Percentiles rank a stretch among this genome's conserved stretches.
These are phyloP conservation scores for Cardamine chenopodiifolia DNA, from an alignment of 345 rosid species.

Conservation along the genomic window DNA sequence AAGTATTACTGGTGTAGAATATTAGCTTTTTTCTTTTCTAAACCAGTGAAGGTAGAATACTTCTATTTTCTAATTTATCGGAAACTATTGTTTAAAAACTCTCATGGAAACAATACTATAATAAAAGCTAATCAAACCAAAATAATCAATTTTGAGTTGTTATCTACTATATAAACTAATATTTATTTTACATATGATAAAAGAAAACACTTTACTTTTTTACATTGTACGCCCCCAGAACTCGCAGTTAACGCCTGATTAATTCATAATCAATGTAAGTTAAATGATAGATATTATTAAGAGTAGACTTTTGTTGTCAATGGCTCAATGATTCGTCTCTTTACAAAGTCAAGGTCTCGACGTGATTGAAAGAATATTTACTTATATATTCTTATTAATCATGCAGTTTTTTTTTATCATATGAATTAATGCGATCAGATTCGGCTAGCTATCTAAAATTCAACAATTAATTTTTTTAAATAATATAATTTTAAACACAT, in stretches of 20 bases:
- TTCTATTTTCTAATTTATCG: not conserved
- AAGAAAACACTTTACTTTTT: not conserved
- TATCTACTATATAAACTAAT: not conserved
- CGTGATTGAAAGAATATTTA: constrained; percentile 44
- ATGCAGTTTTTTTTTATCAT: constrained; percentile 25
- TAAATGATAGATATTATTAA: constrained; percentile 31
- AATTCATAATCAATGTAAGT: not conserved
- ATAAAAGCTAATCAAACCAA: no score
- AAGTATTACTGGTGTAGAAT: not conserved
- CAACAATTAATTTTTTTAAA: no score
- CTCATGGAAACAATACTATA: not conserved
- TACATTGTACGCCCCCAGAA: constrained; percentile 1
- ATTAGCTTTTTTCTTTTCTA: not conserved
- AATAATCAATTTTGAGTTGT: not conserved
- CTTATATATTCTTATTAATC: constrained; percentile 36
- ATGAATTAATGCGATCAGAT: not conserved
- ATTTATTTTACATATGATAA: not conserved
- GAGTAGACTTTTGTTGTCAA: constrained; percentile 45
- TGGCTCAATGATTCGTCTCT: constrained; percentile 45
- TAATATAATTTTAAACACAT: no score
- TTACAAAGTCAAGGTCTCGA: constrained; percentile 42
- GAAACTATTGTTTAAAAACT: not conserved
- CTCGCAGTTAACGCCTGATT: not conserved
- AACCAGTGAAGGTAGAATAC: not conserved
- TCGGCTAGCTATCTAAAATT: no score